These are phyloP conservation scores for Phytophthora ramorum DNA, from an alignment of 352 stramenopile species.

Conservation along the genomic window DNA sequence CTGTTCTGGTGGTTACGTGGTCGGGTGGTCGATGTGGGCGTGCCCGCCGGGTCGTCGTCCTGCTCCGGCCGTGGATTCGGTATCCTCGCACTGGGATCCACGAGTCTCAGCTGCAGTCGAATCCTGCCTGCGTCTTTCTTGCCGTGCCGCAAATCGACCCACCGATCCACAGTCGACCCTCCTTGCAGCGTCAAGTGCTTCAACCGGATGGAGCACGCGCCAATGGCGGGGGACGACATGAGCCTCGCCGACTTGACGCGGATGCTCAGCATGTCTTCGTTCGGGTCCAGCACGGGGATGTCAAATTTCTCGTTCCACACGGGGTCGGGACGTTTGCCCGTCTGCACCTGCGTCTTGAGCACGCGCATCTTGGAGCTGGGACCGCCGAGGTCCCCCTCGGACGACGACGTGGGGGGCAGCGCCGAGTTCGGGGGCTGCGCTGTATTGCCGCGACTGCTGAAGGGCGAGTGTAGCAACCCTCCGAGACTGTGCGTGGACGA, in stretches of 20 bases:
- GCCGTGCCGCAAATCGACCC: constrained; percentile 59
- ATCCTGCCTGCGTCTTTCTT: constrained; percentile 68
- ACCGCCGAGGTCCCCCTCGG: constrained; percentile 24
- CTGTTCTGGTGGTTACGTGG: constrained; percentile 28
- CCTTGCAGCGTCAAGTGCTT: constrained; percentile 49
- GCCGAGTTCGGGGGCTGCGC: constrained; percentile 12
- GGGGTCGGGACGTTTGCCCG: constrained; percentile 50
- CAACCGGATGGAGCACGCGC: constrained; percentile 56
- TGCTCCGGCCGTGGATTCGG: constrained; percentile 16
- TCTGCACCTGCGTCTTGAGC: constrained; percentile 75
- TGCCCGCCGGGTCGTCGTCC: constrained; percentile 7
- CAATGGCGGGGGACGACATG: constrained; percentile 67
- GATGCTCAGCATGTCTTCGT: constrained; percentile 65
- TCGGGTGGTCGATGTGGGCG: constrained; percentile 5
- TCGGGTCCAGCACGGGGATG: constrained; percentile 54
- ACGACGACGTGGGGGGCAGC: constrained; percentile 26
- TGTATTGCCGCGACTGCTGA: constrained; percentile 19
- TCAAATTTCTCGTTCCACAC: constrained; percentile 88
- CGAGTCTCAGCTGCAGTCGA: constrained; percentile 70
- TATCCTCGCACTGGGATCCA: constrained; percentile 30
- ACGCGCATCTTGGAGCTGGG: constrained; percentile 38
- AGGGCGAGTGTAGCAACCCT: constrained; percentile 25
- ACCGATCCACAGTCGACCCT: constrained; percentile 53
- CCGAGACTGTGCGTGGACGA: constrained; percentile 36
- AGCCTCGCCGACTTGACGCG: constrained; percentile 76